A percentile compares a stretch with the other conserved stretches of the same genome.
phyloP scores from a whole-genome alignment of 768 basidiomycete genomes.

The Auriscalpium vulgare region DNA sequence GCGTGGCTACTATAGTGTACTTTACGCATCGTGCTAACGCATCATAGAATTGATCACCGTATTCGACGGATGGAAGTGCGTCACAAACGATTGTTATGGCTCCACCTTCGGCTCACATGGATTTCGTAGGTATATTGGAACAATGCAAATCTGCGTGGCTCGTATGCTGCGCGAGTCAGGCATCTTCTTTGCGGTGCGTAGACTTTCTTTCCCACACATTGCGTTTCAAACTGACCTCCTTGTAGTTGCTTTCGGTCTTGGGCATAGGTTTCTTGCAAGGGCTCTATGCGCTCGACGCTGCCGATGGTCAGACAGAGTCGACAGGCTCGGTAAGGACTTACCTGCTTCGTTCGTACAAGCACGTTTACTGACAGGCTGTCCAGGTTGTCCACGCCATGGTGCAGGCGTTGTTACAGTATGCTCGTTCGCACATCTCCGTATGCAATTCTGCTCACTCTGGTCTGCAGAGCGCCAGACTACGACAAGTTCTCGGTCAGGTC shows the following conservation, averaged over 20 bases:
- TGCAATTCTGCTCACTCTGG: background rate
- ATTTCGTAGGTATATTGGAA: constrained; percentile 65
- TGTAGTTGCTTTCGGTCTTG: constrained; percentile 71
- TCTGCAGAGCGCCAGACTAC: constrained; percentile 3
- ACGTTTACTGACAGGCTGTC: no score
- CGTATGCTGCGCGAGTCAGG: constrained; percentile 92
- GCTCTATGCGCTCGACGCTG: constrained; percentile 83
- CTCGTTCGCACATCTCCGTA: background rate
- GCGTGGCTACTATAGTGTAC: constrained; percentile 20
- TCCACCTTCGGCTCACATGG: background rate
- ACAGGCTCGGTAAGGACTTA: background rate
- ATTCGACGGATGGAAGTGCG: constrained; percentile 75
- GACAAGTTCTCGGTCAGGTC: constrained; percentile 11
- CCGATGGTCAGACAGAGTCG: constrained; percentile 52
- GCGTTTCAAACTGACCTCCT: background rate
- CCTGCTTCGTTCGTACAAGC: no score
- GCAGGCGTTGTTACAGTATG: constrained; percentile 77
- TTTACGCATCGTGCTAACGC: background rate
- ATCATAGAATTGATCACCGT: constrained; percentile 66
- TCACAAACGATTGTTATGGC: background rate
- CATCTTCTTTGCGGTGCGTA: constrained; percentile 76
- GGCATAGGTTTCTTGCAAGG: constrained; percentile 82
- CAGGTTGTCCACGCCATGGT: constrained; percentile 67
- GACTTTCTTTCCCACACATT: background rate
- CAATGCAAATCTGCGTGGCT: constrained; percentile 89